Evolutionary conservation across 768 basidiomycete species (phyloP), one percentile per base, ranked within the genome.

Genomic region (Exsudoporus frostii): DNA sequence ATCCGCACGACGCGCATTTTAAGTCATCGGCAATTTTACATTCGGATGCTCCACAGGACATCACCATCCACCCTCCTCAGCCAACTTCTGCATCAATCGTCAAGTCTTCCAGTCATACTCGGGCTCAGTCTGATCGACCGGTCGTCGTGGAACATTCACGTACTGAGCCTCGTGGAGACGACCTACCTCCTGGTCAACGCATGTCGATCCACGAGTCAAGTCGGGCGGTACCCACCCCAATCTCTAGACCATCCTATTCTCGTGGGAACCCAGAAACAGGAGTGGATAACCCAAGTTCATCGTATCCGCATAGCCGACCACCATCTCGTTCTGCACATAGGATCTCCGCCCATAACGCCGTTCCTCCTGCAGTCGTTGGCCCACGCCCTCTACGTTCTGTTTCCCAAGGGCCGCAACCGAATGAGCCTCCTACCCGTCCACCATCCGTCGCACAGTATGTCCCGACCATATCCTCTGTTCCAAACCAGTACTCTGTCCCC

Each of bases 1-100:
- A 79, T 66, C 74, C 72, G 55, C 70, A 70, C 64, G 63, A 73
- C 59, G 53, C 42, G 39, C 53, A 63, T 61, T 64, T 51, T 55
- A 72, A 74, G 65, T 62, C 68, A 57, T 63, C 61, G 20, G 55
- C 61, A 41, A 60, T 68, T 53, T 73, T 68, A 68, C 66, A 61
- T 65, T 60, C 60, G 55, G 68, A 63, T 54, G 40, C 53, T 49
- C 60, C 57, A 63, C 69, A 70, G 63, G 70, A 59, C 29, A 52
- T 41, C 20, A 13, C 19, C 22, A 33, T 51, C 43, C 58, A 63
- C 14, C 48, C 59, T 48, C 48, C 50, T 48, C 67, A 60, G 29
- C 49, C 57, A 44, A 50, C 68, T 41, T 64, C 66, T 45, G 62
- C 66, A 17, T 59, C 66, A 27, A 62, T 65, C 22, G 43, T 65